These are phyloP conservation scores for Fusarium longipes DNA, from an alignment of 2,329 filamentous ascomycete species.

Conservation along the genomic window DNA sequence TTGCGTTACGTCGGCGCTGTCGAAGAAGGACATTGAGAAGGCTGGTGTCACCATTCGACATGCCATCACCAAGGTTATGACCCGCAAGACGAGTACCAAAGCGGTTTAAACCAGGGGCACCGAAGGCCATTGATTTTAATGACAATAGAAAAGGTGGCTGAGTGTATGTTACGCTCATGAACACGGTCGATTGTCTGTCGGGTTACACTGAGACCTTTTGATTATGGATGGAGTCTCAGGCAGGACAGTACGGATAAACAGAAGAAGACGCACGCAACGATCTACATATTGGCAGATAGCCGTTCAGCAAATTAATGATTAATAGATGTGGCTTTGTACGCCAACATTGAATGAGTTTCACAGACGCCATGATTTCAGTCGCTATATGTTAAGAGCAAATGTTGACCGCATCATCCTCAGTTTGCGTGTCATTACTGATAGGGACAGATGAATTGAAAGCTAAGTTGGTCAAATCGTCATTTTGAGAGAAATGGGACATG, in stretches of 20 bases:
- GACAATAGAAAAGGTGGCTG: neutral
- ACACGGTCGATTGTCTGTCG: neutral
- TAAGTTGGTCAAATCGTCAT: neutral
- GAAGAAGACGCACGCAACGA: slow-evolving; percentile 9
- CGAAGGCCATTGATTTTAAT: slow-evolving; percentile 1
- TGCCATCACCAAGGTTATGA: slow-evolving; percentile 93
- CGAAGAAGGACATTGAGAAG: slow-evolving; percentile 96
- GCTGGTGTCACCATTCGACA: slow-evolving; percentile 88
- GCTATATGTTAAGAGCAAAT: neutral
- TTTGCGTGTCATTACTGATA: neutral
- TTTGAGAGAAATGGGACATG: neutral
- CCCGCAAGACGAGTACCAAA: slow-evolving; percentile 65
- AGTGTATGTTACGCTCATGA: neutral
- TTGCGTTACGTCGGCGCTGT: slow-evolving; percentile 86
- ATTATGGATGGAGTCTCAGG: slow-evolving; percentile 1
- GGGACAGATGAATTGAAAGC: neutral
- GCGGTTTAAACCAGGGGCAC: slow-evolving; percentile 14
- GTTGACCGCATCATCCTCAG: neutral
- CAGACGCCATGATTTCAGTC: neutral
- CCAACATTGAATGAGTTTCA: slow-evolving; percentile 25
- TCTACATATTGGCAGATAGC: slow-evolving; percentile 27
- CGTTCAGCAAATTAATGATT: slow-evolving; percentile 42
- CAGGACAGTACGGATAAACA: slow-evolving; percentile 15
- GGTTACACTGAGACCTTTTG: slow-evolving; percentile 15
- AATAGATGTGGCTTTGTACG: slow-evolving; percentile 39